phyloP scores from a whole-genome alignment of 1,284 basidiomycete genomes.

The Acaromyces ingoldii region DNA sequence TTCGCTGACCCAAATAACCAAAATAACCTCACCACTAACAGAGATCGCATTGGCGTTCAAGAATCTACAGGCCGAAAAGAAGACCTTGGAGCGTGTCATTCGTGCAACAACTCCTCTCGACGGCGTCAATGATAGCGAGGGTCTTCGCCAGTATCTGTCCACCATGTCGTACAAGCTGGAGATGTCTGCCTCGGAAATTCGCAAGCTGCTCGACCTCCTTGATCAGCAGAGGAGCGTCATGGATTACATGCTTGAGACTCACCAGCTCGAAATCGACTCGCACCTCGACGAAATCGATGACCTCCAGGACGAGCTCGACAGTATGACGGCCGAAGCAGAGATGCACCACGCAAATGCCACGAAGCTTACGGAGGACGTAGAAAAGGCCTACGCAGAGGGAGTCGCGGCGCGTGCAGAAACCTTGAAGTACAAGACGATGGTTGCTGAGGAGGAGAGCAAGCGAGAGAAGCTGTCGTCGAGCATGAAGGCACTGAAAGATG shows the following conservation, averaged over 20 bases:
- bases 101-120: constrained; percentile 37
- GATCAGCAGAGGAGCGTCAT: constrained; percentile 42
- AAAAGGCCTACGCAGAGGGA: constrained; percentile 18
- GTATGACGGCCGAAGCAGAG: constrained; percentile 13
- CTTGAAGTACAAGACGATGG: constrained; percentile 7
- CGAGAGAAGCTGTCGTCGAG: constrained; percentile 20
- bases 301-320: constrained; percentile 20
- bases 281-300: constrained; percentile 29
- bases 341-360: constrained; percentile 10
- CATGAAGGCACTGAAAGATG: constrained; percentile 18
- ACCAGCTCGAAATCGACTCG: constrained; percentile 29
- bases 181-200: constrained; percentile 26
- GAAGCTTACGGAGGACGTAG: constrained; percentile 22
- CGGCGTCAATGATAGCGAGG: constrained; percentile 21
- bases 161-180: constrained; percentile 29
- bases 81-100: constrained; percentile 31
- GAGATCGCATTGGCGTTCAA: constrained; percentile 37
- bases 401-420: constrained; percentile 25
- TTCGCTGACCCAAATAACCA: background rate
- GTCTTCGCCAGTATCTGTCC: constrained; percentile 24
- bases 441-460: constrained; percentile 23
- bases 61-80: constrained; percentile 40
- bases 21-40: background rate
- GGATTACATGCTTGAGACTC: constrained; percentile 42
- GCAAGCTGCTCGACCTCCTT: constrained; percentile 35